phyloP scores from a whole-genome alignment of 345 rosid genomes.

The Eucalyptus rudis region DNA sequence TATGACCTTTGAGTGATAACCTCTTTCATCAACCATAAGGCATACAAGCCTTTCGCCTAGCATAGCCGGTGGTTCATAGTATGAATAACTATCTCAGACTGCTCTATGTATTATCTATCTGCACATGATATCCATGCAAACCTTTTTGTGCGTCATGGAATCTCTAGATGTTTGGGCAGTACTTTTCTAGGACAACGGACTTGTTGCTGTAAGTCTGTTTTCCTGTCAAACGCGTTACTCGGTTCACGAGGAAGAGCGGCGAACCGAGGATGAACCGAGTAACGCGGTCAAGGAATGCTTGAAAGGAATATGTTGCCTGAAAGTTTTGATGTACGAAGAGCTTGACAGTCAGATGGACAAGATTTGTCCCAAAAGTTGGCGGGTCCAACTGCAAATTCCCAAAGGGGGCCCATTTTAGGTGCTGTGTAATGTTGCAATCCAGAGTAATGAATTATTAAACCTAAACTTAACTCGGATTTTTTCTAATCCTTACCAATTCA shows the following conservation, averaged over 20 bases:
- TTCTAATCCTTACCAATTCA: no score
- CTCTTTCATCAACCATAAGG: neutral
- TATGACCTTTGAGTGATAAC: neutral
- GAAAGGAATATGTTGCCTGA: neutral
- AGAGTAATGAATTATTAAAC: rapidly evolving
- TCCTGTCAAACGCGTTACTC: neutral
- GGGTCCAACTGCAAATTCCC: neutral
- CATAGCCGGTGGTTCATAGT: neutral
- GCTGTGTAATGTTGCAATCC: rapidly evolving
- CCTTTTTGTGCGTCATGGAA: neutral
- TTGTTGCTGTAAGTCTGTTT: neutral
- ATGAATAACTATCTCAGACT: neutral
- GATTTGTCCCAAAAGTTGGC: neutral
- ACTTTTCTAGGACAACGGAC: neutral
- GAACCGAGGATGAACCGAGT: no score
- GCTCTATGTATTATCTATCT: neutral
- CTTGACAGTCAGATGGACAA: neutral
- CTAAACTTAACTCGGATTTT: no score
- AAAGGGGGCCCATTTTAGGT: neutral
- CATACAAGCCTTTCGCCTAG: neutral
- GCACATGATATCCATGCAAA: neutral
- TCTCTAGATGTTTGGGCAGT: neutral
- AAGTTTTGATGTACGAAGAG: neutral
- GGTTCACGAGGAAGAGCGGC: neutral
- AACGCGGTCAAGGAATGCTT: neutral